These are phyloP conservation scores for Mycena polygramma DNA, from an alignment of 768 basidiomycete genomes.

Conservation along the genomic window DNA sequence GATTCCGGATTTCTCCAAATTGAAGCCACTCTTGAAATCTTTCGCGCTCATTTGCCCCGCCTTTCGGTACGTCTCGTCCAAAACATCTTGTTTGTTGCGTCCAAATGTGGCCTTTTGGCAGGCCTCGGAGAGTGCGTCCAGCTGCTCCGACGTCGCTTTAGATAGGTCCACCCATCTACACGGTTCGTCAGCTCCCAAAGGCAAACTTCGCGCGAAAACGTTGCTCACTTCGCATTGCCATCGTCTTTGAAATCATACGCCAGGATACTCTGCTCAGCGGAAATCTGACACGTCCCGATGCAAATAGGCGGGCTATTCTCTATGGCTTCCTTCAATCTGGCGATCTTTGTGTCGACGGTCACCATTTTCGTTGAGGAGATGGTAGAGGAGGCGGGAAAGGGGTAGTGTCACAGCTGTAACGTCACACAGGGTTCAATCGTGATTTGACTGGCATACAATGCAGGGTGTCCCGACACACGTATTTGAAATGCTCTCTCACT, in stretches of 20 bases:
- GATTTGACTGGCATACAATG: no score
- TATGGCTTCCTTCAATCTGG: not conserved
- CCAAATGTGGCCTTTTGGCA: constrained; percentile 53
- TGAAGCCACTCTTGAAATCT: constrained; percentile 45
- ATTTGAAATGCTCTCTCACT: no score
- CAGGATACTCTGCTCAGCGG: not conserved
- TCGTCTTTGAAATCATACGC: constrained; percentile 21
- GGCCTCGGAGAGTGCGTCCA: constrained; percentile 42
- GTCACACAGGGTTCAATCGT: not conserved
- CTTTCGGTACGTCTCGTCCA: constrained; percentile 53
- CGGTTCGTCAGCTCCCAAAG: not conserved
- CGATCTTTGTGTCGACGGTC: not conserved
- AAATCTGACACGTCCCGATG: constrained; percentile 8
- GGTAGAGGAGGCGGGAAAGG: not conserved
- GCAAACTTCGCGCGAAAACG: not conserved
- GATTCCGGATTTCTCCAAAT: constrained; percentile 41
- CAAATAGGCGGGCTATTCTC: constrained; percentile 6
- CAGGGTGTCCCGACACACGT: no score
- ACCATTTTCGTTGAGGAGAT: not conserved
- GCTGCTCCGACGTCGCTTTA: constrained; percentile 14
- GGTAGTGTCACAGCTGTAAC: not conserved
- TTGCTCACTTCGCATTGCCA: constrained; percentile 15
- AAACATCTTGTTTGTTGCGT: constrained; percentile 43
- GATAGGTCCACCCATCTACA: constrained; percentile 24
- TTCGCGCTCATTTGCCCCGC: constrained; percentile 48